Evolutionary conservation across 1,139 yeast species (phyloP).

Genomic region (Suhomyces wounanorum): DNA sequence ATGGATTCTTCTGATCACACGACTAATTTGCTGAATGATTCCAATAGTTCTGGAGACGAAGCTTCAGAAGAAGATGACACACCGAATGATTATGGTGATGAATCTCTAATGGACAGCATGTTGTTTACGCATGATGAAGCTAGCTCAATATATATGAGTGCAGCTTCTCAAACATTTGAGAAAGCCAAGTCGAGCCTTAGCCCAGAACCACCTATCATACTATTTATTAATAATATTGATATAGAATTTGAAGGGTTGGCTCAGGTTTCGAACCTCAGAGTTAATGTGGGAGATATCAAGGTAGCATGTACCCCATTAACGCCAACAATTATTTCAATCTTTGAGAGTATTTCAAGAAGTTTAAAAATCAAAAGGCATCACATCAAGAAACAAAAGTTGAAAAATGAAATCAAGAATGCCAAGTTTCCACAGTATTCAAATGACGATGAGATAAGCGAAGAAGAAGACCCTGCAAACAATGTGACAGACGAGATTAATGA

Average conservation of each 20-base stretch:
- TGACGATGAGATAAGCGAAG: constrained; percentile 20
- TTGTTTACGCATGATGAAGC: constrained; percentile 71
- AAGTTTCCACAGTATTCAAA: constrained; percentile 37
- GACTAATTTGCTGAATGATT: neutral
- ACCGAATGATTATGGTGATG: constrained; percentile 39
- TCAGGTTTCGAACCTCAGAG: constrained; percentile 46
- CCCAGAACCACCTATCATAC: constrained; percentile 21
- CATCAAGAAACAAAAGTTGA: constrained; percentile 26
- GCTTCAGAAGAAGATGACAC: constrained; percentile 23
- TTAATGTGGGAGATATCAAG: constrained; percentile 48
- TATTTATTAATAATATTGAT: constrained; percentile 38
- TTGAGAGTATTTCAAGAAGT: constrained; percentile 35
- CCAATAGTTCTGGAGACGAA: neutral
- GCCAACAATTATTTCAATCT: constrained; percentile 35
- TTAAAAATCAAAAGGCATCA: constrained; percentile 37
- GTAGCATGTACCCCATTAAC: constrained; percentile 43
- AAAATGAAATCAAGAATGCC: constrained; percentile 18
- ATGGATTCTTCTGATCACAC: neutral
- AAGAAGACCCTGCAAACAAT: constrained; percentile 12
- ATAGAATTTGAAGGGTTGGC: constrained; percentile 56
- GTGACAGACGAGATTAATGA: constrained; percentile 13
- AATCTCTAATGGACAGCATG: constrained; percentile 58
- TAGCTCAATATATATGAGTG: constrained; percentile 81
- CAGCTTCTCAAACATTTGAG: constrained; percentile 52
- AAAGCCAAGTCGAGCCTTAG: constrained; percentile 15